phyloP scores from a whole-genome alignment of 768 basidiomycete genomes.

The Boletus bicolor region DNA sequence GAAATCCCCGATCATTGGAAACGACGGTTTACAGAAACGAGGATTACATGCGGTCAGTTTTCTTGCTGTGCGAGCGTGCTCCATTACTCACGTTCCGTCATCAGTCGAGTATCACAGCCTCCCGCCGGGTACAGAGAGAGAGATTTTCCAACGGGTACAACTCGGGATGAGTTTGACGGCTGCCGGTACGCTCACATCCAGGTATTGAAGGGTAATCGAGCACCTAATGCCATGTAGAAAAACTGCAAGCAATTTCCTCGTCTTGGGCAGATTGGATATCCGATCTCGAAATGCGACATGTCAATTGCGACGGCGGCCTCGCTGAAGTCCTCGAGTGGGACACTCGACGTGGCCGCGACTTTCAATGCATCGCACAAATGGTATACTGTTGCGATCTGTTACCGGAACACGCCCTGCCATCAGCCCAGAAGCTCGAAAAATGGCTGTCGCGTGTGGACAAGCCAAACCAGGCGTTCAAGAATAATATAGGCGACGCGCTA shows the following conservation, averaged over 20 bases:
- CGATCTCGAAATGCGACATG: constrained; percentile 53
- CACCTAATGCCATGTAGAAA: constrained; percentile 47
- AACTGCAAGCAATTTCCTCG: constrained; percentile 74
- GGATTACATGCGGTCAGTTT: constrained; percentile 64
- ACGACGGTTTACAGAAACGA: constrained; percentile 48
- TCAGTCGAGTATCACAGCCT: constrained; percentile 69
- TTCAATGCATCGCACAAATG: constrained; percentile 69
- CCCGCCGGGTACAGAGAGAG: constrained; percentile 57
- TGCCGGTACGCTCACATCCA: constrained; percentile 46
- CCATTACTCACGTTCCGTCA: neutral
- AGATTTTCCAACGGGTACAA: constrained; percentile 82
- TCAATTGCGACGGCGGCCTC: constrained; percentile 59
- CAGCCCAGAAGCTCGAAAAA: constrained; percentile 53
- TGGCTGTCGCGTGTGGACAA: constrained; percentile 34
- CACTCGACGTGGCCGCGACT: constrained; percentile 67
- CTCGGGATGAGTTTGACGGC: constrained; percentile 71
- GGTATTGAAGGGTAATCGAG: neutral
- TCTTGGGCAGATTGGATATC: constrained; percentile 68
- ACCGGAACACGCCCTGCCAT: constrained; percentile 46
- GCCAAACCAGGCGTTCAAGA: constrained; percentile 50
- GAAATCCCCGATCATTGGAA: constrained; percentile 56
- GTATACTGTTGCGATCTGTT: constrained; percentile 63
- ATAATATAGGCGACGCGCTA: constrained; percentile 51
- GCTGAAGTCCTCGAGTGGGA: constrained; percentile 57
- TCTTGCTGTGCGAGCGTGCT: neutral